A percentile compares a stretch with the other conserved stretches of the same genome.
These are phyloP conservation scores for Taphrina communis DNA, from an alignment of 1,139 yeast species.

Conservation along the genomic window DNA sequence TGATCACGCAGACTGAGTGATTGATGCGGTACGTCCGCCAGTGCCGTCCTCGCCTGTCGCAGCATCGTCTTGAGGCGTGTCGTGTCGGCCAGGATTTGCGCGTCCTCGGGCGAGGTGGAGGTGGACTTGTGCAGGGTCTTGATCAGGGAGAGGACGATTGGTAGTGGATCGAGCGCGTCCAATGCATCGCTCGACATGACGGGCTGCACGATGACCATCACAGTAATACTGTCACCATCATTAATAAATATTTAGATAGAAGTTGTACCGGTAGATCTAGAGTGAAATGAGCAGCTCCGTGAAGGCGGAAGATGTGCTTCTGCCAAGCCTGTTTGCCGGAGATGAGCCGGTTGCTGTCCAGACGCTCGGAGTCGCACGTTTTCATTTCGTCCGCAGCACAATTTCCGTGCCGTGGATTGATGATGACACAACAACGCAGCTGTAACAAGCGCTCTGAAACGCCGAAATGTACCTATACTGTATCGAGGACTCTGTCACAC, in stretches of 20 bases:
- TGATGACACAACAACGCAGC: constrained; percentile 2
- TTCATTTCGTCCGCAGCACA: constrained; percentile 7
- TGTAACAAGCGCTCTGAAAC: neutral
- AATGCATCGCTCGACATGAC: neutral
- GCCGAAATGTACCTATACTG: neutral
- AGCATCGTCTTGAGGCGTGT: constrained; percentile 16
- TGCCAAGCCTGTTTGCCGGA: neutral
- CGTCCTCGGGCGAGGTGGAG: constrained; percentile 12
- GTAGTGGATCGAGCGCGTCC: constrained; percentile 18
- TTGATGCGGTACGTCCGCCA: constrained; percentile 10
- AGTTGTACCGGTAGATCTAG: neutral
- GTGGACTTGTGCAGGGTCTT: neutral
- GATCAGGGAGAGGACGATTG: constrained; percentile 7
- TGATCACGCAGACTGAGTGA: constrained; percentile 12
- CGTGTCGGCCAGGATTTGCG: constrained; percentile 3
- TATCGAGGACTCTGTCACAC: neutral
- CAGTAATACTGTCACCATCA: too few species aligned
- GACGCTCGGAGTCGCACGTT: neutral
- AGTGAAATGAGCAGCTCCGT: neutral
- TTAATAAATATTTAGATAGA: neutral
- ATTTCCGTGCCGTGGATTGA: neutral
- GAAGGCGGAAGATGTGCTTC: neutral
- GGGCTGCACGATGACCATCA: too few species aligned
- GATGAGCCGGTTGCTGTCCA: constrained; percentile 9
- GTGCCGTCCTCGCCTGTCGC: constrained; percentile 2